A percentile compares a stretch with the other conserved stretches of the same genome.
phyloP scores from a whole-genome alignment of 2,329 filamentous ascomycete genomes.

The Blastomyces parvus region DNA sequence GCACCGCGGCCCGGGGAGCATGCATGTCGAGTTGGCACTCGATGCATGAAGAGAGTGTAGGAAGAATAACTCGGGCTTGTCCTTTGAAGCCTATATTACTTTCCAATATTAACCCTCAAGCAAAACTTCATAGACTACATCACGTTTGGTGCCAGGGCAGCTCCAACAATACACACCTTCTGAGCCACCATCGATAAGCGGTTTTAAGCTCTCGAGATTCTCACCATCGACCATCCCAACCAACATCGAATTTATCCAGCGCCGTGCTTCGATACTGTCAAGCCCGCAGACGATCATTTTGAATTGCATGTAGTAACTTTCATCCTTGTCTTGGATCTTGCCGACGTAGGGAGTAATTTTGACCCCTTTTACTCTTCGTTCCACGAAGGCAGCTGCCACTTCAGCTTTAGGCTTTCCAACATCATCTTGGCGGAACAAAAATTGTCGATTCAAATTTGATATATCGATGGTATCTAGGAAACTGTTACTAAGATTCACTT shows the following conservation, averaged over 20 bases:
- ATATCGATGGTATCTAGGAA: conserved; percentile 86
- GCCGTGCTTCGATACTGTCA: conserved; percentile 92
- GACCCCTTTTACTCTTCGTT: conserved; percentile 79
- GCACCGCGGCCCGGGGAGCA: conserved; percentile 90
- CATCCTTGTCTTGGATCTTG: conserved; percentile 93
- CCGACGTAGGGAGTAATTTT: conserved; percentile 89
- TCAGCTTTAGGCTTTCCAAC: conserved; percentile 92
- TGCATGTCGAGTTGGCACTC: conserved; percentile 99
- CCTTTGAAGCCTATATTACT: conserved; percentile 71
- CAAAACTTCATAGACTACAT: background rate
- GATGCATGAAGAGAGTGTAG: conserved; percentile 88
- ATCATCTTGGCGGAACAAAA: conserved; percentile 83
- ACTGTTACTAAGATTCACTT: background rate
- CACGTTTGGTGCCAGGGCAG: background rate
- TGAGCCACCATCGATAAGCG: conserved; percentile 90
- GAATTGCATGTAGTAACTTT: conserved; percentile 95
- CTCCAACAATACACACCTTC: conserved; percentile 49
- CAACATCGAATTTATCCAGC: conserved; percentile 95
- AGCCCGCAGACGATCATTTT: conserved; percentile 86
- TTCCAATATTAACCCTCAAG: background rate
- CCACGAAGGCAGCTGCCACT: conserved; percentile 83
- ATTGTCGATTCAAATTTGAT: conserved; percentile 94
- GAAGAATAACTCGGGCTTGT: conserved; percentile 83
- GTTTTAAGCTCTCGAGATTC: conserved; percentile 77
- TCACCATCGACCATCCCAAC: conserved; percentile 81